Percentiles rank a stretch among this genome's conserved stretches.
Conservation (phyloP, 306 rosid genomes). For the Sindora glabra region DNA sequence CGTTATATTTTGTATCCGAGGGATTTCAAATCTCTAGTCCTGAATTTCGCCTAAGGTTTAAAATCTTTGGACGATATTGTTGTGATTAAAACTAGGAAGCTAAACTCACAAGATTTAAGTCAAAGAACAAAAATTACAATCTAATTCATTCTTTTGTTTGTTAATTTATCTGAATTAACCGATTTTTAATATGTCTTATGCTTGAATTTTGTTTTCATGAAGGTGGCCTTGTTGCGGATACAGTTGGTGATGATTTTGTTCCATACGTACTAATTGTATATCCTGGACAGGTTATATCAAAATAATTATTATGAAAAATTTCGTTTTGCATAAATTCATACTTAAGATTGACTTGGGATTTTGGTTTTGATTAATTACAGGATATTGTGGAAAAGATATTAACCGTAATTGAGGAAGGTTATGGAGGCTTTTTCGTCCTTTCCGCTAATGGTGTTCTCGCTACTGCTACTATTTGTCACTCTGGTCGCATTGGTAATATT, state of each 20-base stretch:
- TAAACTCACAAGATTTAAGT: no score
- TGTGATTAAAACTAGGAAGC: no score
- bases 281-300: conserved; percentile 39
- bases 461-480: conserved; percentile 15
- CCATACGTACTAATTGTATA: conserved; percentile 32
- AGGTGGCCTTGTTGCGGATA: conserved; percentile 38
- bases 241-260: conserved; percentile 36
- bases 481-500: not conserved
- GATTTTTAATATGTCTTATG: conserved; percentile 4
- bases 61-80: no score
- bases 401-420: not conserved
- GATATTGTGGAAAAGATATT: conserved; percentile 21
- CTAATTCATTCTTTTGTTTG: no score
- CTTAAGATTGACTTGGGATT: not conserved
- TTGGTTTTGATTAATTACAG: conserved; percentile 23
- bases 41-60: no score
- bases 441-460: conserved; percentile 45
- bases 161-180: no score
- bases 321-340: not conserved
- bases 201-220: not conserved
- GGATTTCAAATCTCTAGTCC: no score
- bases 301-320: not conserved
- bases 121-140: no score
- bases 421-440: conserved; percentile 28
- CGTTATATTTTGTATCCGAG: no score